These are phyloP conservation scores for Physaria fendleri DNA, from an alignment of 345 rosid species.

Conservation along the genomic window DNA sequence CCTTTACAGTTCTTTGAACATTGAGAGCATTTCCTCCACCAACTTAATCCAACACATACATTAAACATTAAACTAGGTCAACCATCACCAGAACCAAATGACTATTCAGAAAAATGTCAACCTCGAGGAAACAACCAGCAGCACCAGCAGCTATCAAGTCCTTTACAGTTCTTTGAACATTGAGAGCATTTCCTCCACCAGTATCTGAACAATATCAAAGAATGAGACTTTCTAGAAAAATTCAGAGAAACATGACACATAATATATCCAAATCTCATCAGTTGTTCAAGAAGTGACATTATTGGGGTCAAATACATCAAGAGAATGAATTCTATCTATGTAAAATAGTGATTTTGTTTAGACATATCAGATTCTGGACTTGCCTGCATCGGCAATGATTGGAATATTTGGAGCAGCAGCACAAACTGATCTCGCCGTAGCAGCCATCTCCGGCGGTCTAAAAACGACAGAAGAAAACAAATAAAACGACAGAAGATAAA, in stretches of 20 bases:
- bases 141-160: slow-evolving; percentile 55
- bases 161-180: slow-evolving; percentile 47
- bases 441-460: slow-evolving; percentile 51
- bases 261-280: no score
- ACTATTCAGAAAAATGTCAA: background rate
- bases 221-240: background rate
- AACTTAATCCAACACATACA: background rate
- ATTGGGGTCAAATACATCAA: background rate
- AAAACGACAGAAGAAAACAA: slow-evolving; percentile 5
- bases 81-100: background rate
- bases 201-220: background rate
- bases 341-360: background rate
- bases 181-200: slow-evolving; percentile 51
- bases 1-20: no score
- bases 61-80: background rate
- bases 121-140: slow-evolving; percentile 65
- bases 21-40: background rate
- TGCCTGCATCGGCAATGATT: slow-evolving; percentile 41
- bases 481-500: background rate
- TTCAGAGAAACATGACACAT: background rate
- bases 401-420: slow-evolving; percentile 41
- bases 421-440: slow-evolving; percentile 40
- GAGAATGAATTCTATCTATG: background rate
- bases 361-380: background rate
- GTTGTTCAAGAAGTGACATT: no score